Evolutionary conservation across 768 basidiomycete species (phyloP).

Genomic region (Phallus indusiatus): DNA sequence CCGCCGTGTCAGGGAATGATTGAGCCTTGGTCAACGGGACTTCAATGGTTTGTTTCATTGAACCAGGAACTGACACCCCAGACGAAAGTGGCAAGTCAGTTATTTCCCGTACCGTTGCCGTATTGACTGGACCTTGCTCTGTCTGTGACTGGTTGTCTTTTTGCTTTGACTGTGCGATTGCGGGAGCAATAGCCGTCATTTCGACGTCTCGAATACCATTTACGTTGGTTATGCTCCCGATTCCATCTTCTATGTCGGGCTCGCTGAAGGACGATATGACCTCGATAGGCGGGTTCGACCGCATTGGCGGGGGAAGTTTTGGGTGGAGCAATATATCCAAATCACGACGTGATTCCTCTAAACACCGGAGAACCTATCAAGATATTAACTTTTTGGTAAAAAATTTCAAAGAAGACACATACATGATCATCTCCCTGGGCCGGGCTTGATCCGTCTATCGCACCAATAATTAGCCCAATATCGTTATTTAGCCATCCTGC

Average conservation of each 20-base stretch:
- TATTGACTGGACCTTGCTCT: no score
- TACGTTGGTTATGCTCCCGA: slow-evolving; percentile 33
- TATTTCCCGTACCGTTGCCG: neutral
- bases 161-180: neutral
- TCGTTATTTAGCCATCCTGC: slow-evolving; percentile 52
- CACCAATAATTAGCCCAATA: slow-evolving; percentile 44
- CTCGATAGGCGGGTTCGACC: slow-evolving; percentile 56
- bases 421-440: slow-evolving; percentile 21
- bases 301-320: slow-evolving; percentile 65
- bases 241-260: slow-evolving; percentile 54
- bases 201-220: slow-evolving; percentile 10
- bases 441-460: slow-evolving; percentile 19
- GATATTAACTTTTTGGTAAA: neutral
- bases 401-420: slow-evolving; percentile 11
- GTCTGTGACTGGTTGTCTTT: neutral
- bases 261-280: slow-evolving; percentile 53
- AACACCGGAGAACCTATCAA: neutral
- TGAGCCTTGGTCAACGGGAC: no score
- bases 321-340: slow-evolving; percentile 69
- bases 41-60: neutral
- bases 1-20: no score
- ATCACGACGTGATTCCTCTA: neutral
- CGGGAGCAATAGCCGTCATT: neutral
- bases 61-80: neutral
- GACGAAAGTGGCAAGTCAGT: neutral